Base-by-base conservation (phyloP, 2,329 filamentous ascomycete species). In the Sporothrix humicola region DNA sequence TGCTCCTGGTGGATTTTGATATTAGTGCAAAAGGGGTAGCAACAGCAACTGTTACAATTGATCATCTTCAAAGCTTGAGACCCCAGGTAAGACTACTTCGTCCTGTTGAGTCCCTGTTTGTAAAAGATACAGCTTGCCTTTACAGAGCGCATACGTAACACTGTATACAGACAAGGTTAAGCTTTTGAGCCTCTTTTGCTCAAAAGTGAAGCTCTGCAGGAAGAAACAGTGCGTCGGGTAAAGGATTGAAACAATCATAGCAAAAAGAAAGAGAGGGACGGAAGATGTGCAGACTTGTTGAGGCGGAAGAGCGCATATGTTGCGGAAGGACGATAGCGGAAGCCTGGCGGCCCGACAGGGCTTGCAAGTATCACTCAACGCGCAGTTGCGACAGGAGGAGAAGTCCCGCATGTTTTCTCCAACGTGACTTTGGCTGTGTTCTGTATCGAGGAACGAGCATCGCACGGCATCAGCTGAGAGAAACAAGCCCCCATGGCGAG, bases 401-500 rank as follows among this genome's bases (percentile, higher is more conserved):
- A 17, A 66, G 42, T 66, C 61, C 61, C 42, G 42, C 61, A 66
- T 20, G 4, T 69, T 69, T 17, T 42, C 66, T 42, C 48, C 15
- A 15, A 31, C 48, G 17, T 56, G 26, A 56, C 48, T 20, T 69
- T 4, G 23, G 26, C 48, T n/a, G 17, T 42, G 46, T 23, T 59
- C 68, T 37, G 37, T 8, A 70, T 59, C 52, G n/a, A 70, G 68
- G 58, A 59, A 71, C 54, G 54, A 71, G 31, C 31, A 58, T 46
- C 52, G 37, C 20, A 20, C 12, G 66, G 68, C 44, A 52, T 59
- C 26, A 70, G 68, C 68, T 70, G 69, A 71, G 69, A 50, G 15
- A 69, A 54, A 37, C 17, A 20, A 37, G 59, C 17, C 66, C 50
- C 59, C 61, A 15, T 58, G 63, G 10, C 65, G 65, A 65, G 48